A percentile compares a stretch with the other conserved stretches of the same genome.
These are phyloP conservation scores for Persicaria maculosa DNA, from an alignment of 148 eudicot species.

Conservation along the genomic window DNA sequence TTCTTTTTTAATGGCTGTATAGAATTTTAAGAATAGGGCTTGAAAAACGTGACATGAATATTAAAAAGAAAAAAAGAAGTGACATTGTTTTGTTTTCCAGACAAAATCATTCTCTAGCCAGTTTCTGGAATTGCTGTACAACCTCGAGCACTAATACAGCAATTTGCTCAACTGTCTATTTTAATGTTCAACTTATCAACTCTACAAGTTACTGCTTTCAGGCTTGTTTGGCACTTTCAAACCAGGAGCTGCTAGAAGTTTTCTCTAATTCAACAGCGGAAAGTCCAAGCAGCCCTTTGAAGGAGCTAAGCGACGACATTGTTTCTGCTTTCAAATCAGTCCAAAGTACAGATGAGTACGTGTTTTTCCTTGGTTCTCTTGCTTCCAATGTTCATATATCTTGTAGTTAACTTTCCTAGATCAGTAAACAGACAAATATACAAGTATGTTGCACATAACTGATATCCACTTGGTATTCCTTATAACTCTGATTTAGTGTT, in stretches of 20 bases:
- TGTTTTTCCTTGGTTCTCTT: background rate
- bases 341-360: conserved; percentile 46
- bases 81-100: background rate
- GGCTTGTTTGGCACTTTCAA: conserved; percentile 60
- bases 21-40: background rate
- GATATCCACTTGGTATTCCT: too few relatives aligned
- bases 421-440: background rate
- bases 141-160: background rate
- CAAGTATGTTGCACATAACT: background rate
- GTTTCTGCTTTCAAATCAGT: conserved; percentile 60
- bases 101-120: background rate
- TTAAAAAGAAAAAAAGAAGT: too few relatives aligned
- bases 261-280: conserved; percentile 26
- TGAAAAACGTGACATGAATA: background rate
- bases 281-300: conserved; percentile 29
- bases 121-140: background rate
- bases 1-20: background rate
- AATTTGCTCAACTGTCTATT: background rate
- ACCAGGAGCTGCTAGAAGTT: conserved; percentile 32
- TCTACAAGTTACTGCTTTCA: conserved; percentile 21
- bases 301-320: conserved; percentile 45
- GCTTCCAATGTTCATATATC: background rate
- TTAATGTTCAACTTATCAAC: background rate
- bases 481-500: too few relatives aligned
- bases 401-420: background rate